Conservation (phyloP, 2,329 filamentous ascomycete genomes). For the Aspergillus awamori region DNA sequence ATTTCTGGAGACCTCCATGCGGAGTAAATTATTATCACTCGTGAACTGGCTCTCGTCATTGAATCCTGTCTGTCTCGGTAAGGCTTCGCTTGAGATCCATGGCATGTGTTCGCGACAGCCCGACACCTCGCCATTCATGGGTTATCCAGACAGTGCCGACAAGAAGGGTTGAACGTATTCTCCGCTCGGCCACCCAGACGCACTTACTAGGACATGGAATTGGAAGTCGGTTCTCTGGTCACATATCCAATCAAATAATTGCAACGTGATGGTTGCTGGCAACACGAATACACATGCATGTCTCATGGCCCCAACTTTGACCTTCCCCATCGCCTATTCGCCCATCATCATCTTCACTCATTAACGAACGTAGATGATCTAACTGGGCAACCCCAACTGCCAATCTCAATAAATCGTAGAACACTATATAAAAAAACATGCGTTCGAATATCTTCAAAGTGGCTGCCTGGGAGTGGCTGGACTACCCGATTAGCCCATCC, state of each 20-base stretch:
- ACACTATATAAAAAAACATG: neutral
- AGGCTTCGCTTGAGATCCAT: neutral
- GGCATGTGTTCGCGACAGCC: neutral
- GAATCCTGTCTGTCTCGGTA: neutral
- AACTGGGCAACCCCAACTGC: neutral
- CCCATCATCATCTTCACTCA: neutral
- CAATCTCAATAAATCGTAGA: neutral
- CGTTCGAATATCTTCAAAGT: neutral
- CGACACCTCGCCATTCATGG: neutral
- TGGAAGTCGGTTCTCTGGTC: neutral
- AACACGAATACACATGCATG: neutral
- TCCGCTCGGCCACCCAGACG: neutral
- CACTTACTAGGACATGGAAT: neutral
- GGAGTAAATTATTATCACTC: neutral
- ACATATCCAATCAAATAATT: neutral
- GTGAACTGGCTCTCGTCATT: neutral
- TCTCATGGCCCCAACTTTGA: neutral
- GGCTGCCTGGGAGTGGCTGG: neutral
- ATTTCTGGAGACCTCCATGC: neutral
- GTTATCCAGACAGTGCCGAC: neutral
- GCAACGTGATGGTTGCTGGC: neutral
- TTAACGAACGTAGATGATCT: neutral
- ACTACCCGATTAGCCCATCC: neutral
- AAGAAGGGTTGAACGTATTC: neutral
- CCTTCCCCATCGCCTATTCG: neutral